Evolutionary conservation across 129 eudicot species (phyloP), one percentile per base, ranked within the genome.

Genomic region (Solidago caesia): DNA sequence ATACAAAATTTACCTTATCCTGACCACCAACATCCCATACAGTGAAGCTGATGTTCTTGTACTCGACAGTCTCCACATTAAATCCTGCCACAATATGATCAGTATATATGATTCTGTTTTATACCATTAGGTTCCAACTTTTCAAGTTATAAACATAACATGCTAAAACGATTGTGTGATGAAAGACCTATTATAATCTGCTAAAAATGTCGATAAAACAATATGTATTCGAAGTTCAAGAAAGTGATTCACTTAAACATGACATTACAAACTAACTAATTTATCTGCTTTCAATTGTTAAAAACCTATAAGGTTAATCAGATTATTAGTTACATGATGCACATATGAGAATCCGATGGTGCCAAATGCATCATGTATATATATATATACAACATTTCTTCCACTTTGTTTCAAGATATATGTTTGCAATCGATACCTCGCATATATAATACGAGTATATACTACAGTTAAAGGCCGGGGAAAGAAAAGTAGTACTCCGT

Each of bases 1-100:
- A 52, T 52, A 5, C 13, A 10, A 56, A 56, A 57, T 6, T 57
- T 57, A 62, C 67, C 67, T 62, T 62, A 9, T 62, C 67, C 67
- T 62, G 67, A 62, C 67, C 67, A 62, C 67, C 67, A 33, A 62
- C 67, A 62, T 62, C 67, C 67, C 67, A 62, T 62, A 62, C 67
- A 33, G 67, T 62, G 67, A 62, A 62, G 67, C 67, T 62, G 46
- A 62, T 62, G 45, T 62, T 62, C 67, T 62, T 62, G 41, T 62
- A 62, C 67, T 62, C 67, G 6, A 62, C 67, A 33, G 67, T 62
- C 46, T 62, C 67, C 25, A 62, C 67, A 10, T 62, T 62, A 5
- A 62, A 62, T 62, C 67, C 67, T 62, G 67, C 67, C 21, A 62
- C 67, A 62, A 62, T 62, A 62, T 5, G 67, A 4, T 21, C 0